A percentile compares a stretch with the other conserved stretches of the same genome.
Evolutionary conservation across 108 stramenopile genomes (phyloP).

Genomic region (Pseudonitzschia delicatissima): DNA sequence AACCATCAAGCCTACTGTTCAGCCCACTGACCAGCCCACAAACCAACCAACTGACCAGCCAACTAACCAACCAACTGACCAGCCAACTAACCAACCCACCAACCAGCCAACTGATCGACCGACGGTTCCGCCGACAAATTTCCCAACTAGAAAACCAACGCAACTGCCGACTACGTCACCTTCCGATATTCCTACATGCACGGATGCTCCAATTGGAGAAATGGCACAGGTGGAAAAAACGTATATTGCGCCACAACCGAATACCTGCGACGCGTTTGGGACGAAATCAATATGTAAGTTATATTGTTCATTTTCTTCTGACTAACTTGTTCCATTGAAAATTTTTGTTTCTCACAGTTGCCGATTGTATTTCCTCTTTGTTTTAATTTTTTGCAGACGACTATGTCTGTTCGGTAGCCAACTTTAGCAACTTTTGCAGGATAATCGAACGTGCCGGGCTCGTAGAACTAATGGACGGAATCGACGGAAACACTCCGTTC

Average conservation of each 20-base stretch:
- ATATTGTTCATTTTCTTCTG: background rate
- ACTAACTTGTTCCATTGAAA: background rate
- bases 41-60: background rate
- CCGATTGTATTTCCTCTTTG: background rate
- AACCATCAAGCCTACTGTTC: background rate
- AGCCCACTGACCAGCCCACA: background rate
- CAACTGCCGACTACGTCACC: background rate
- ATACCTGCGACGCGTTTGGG: background rate
- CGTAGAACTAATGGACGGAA: background rate
- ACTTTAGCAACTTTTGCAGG: conserved; percentile 1
- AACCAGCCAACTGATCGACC: background rate
- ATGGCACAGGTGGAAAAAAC: too few species aligned
- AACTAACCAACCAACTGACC: background rate
- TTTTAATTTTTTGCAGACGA: background rate
- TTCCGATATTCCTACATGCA: background rate
- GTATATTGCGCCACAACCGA: too few species aligned
- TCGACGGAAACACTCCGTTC: background rate
- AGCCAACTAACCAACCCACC: background rate
- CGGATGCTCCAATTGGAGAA: background rate
- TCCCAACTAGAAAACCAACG: background rate
- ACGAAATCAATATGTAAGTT: background rate
- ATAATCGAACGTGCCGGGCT: background rate
- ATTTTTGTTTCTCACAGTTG: background rate
- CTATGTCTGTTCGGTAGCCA: background rate
- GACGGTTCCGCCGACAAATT: background rate